Conservation (phyloP, 108 stramenopile species). For the Discostella pseudostelligera region DNA sequence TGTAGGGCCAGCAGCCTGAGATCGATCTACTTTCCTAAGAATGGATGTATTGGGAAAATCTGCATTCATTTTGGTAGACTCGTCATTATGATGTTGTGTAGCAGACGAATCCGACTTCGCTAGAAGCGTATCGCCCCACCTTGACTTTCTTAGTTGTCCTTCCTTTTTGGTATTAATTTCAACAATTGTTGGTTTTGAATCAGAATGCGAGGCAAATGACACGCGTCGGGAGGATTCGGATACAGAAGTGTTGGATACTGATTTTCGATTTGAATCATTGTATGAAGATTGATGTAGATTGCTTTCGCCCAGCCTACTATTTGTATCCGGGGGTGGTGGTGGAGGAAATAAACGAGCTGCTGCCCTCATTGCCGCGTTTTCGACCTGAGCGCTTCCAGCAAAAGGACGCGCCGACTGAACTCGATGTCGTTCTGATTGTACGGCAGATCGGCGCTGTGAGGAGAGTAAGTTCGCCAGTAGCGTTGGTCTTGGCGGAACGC, state of each 20-base stretch:
- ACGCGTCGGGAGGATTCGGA: conserved; percentile 1
- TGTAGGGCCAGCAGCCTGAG: not conserved
- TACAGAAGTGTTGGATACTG: not conserved
- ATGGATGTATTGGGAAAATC: conserved; percentile 1
- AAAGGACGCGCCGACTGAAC: conserved; percentile 25
- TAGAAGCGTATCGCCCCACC: not conserved
- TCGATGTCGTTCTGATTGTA: conserved; percentile 23
- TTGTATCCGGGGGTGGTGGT: not conserved
- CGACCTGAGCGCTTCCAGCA: conserved; percentile 4
- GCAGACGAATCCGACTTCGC: not conserved
- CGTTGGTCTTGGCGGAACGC: conserved; percentile 14
- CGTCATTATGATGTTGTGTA: not conserved
- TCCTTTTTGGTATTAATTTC: not conserved
- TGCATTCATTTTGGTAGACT: not conserved
- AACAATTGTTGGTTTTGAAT: conserved; percentile 2
- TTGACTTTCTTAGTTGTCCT: conserved; percentile 1
- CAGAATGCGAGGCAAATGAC: not conserved
- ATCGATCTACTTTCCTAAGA: conserved; percentile 7
- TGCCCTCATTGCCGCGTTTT: not conserved
- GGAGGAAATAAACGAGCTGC: not conserved
- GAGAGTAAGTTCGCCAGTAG: conserved; percentile 32
- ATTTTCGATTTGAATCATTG: not conserved
- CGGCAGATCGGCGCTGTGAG: conserved; percentile 39
- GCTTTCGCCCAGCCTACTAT: not conserved
- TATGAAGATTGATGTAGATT: not conserved